Percentiles rank a stretch among this genome's conserved stretches.
These are phyloP conservation scores for Biscogniauxia marginata DNA, from an alignment of 2,329 filamentous ascomycete species.

Conservation along the genomic window DNA sequence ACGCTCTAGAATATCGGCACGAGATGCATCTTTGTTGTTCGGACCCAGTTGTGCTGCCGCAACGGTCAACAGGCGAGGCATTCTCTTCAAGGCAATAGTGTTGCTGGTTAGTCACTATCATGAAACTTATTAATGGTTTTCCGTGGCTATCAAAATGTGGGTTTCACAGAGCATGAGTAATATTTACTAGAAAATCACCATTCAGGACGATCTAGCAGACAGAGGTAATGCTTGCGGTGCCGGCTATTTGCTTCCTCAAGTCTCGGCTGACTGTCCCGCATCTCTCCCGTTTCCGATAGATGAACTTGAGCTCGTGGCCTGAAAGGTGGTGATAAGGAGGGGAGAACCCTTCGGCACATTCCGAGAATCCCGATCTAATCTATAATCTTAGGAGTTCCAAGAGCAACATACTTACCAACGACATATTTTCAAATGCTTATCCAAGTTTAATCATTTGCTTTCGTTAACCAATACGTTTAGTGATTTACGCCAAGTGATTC, in stretches of 20 bases:
- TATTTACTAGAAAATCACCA: not conserved
- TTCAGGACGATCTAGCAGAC: not conserved
- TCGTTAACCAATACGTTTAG: not conserved
- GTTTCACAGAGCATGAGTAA: no score
- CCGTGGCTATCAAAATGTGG: not conserved
- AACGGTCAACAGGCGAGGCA: conserved; percentile 36
- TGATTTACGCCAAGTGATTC: no score
- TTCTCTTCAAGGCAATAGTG: conserved; percentile 1
- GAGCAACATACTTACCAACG: no score
- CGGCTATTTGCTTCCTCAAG: not conserved
- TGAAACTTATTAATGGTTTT: not conserved
- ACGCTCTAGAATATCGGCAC: conserved; percentile 43
- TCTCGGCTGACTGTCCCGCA: not conserved
- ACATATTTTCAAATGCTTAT: no score
- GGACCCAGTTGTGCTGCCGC: conserved; percentile 55
- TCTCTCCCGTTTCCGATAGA: not conserved
- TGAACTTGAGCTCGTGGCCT: not conserved
- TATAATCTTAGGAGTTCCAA: not conserved
- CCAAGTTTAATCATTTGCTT: not conserved
- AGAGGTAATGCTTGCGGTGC: not conserved
- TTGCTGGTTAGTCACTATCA: not conserved
- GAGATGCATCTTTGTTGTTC: conserved; percentile 40
- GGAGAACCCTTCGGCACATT: not conserved
- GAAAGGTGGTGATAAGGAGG: not conserved
- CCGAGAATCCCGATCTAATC: conserved; percentile 3